These are phyloP conservation scores for Dryadomyces quercus-mongolicae DNA, from an alignment of 2,329 filamentous ascomycete genomes.

Conservation along the genomic window DNA sequence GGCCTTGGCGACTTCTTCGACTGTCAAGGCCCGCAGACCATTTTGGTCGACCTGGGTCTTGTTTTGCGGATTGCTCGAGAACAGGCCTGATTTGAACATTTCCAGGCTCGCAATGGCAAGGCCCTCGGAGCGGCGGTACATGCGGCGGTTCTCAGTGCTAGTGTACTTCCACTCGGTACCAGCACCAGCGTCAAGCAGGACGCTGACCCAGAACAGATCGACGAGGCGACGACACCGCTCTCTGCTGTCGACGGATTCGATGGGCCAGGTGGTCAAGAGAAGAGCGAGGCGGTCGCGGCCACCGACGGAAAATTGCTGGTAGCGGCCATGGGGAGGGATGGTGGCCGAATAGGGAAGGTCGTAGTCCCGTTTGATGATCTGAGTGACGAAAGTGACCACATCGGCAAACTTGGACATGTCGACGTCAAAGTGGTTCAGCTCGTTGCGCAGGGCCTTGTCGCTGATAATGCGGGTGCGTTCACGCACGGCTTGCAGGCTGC, in stretches of 20 bases:
- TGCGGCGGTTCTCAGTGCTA: conserved; percentile 73
- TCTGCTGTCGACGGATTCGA: conserved; percentile 49
- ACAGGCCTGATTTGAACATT: conserved; percentile 88
- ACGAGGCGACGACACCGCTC: conserved; percentile 66
- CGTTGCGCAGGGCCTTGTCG: conserved; percentile 64
- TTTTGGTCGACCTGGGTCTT: conserved; percentile 83
- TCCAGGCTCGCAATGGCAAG: conserved; percentile 66
- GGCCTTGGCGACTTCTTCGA: conserved; percentile 63
- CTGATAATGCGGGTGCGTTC: conserved; percentile 65
- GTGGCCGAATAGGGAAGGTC: conserved; percentile 36
- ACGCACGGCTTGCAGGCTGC: conserved; percentile 78
- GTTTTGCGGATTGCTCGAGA: conserved; percentile 71
- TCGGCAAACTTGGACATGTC: conserved; percentile 75
- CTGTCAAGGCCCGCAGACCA: conserved; percentile 62
- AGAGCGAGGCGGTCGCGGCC: conserved; percentile 62
- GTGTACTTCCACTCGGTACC: conserved; percentile 88
- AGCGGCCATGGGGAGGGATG: conserved; percentile 79
- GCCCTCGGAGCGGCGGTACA: conserved; percentile 79
- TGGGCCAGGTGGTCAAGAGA: conserved; percentile 57
- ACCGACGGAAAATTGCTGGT: conserved; percentile 77
- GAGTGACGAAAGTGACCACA: conserved; percentile 77
- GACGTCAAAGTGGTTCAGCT: conserved; percentile 77
- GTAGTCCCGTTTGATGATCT: conserved; percentile 68
- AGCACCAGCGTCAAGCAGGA: conserved; percentile 76
- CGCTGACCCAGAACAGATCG: conserved; percentile 68